Conservation (phyloP, 345 rosid genomes). For the Kandelia obovata region DNA sequence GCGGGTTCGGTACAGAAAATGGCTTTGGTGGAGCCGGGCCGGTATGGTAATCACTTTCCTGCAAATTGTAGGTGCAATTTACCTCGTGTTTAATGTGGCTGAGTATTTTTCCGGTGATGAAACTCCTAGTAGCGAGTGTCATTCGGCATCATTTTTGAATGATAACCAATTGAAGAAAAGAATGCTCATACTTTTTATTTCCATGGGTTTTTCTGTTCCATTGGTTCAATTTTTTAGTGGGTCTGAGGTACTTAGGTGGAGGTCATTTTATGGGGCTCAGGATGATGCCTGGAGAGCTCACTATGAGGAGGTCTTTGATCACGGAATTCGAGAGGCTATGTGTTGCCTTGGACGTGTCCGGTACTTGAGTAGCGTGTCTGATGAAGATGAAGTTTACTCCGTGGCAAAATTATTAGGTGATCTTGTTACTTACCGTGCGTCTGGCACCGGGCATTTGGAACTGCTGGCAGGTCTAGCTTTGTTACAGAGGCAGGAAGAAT, state of each 20-base stretch:
- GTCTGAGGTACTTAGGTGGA: conserved; percentile 75
- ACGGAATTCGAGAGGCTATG: conserved; percentile 89
- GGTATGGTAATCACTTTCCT: conserved; percentile 51
- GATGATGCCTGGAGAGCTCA: conserved; percentile 95
- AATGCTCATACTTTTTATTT: conserved; percentile 41
- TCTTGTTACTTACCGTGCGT: conserved; percentile 89
- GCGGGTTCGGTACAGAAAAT: conserved; percentile 76
- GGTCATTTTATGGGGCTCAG: conserved; percentile 75
- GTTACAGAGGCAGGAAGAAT: conserved; percentile 51
- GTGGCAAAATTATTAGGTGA: conserved; percentile 80
- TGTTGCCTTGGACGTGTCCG: conserved; percentile 83
- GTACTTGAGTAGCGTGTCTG: conserved; percentile 70
- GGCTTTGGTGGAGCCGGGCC: conserved; percentile 83
- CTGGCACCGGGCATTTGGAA: conserved; percentile 91
- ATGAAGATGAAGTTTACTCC: conserved; percentile 88
- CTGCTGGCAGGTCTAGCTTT: conserved; percentile 92
- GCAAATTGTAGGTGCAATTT: conserved; percentile 62
- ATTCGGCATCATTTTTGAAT: conserved; percentile 44
- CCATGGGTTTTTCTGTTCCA: conserved; percentile 49
- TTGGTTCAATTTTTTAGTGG: conserved; percentile 71
- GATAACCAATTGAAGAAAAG: conserved; percentile 48
- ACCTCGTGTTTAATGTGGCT: conserved; percentile 49
- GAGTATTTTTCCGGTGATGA: conserved; percentile 44
- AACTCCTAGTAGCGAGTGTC: conserved; percentile 29
- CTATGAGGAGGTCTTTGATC: conserved; percentile 87